Evolutionary conservation across 2,329 filamentous ascomycete genomes (phyloP).

Genomic region (Beauveria brongniartii): DNA sequence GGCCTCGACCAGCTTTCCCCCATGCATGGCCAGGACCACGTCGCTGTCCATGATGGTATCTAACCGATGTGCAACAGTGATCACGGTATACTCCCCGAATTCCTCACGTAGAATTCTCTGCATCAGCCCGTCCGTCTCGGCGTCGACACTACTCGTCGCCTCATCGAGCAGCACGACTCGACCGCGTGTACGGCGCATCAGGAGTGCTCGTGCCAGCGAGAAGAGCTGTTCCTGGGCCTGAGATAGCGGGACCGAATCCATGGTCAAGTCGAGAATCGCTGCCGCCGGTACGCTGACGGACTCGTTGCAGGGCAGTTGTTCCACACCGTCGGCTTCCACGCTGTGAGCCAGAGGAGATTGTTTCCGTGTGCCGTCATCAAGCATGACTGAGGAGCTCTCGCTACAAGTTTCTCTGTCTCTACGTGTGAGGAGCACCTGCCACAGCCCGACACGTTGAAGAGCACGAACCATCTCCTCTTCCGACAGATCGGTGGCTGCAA

Average conservation of each 20-base stretch:
- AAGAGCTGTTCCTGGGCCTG: constrained; percentile 6
- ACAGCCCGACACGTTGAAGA: background rate
- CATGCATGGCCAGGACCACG: background rate
- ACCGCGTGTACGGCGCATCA: constrained; percentile 4
- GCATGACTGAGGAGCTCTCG: background rate
- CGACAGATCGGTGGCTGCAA: constrained; percentile 4
- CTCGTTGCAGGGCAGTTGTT: background rate
- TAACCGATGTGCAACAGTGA: constrained; percentile 3
- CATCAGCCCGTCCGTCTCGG: constrained; percentile 9
- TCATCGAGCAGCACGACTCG: constrained; percentile 14
- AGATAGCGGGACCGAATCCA: constrained; percentile 7
- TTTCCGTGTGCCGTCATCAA: background rate
- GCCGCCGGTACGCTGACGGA: background rate
- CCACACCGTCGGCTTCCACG: background rate
- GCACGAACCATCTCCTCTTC: constrained; percentile 12
- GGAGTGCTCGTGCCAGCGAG: background rate
- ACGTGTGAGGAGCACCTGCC: background rate
- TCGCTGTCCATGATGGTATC: constrained; percentile 6
- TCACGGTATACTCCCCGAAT: constrained; percentile 9
- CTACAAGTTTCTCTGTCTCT: background rate
- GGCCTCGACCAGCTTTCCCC: background rate
- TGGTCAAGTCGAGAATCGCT: background rate
- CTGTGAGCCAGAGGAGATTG: background rate
- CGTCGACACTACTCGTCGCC: background rate
- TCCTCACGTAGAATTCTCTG: constrained; percentile 10